Base-by-base conservation (phyloP, 106 monocot species). In the Dactylorhiza incarnata region DNA sequence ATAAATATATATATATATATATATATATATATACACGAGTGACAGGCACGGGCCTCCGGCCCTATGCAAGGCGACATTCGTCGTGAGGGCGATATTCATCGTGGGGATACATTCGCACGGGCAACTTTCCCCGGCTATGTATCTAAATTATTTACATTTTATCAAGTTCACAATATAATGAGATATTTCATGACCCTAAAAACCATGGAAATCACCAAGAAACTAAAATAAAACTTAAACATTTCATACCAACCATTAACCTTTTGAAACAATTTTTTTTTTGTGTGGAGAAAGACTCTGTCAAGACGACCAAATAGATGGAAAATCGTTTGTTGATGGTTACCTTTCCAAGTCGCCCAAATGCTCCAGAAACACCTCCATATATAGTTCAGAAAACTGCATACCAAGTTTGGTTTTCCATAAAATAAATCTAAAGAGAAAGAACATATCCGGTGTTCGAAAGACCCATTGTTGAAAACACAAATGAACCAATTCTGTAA, bases 321-420 rank as follows among this genome's bases (percentile, higher is more conserved):
- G 63, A 25, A 63, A 17, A 63, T 15, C 44, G 45, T 17, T 7
- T 16, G 7, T 16, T 68, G 45, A 68, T 45, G 68, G 22, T 37
- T 83, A 99, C 99, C 89, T 99, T 91, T 73, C 99, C 99, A 74
- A 99, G 94, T 73, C 94, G 88, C 15, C 82, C 88, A 88, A 94
- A 90, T 71, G 99, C 94, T 68, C 99, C 94, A 90, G 81, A 84
- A 75, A 94, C 75, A 78, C 99, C 99, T 75, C 99, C 99, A 83
- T 78, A 99, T 49, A 99, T 76, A 65, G 99, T 99, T 74, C 94
- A 99, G 75, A 87, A 99, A 75, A 99, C 80, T 72, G 94, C 74
- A 88, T 99, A 99, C 99, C 99, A 99, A 76, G 94, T 99, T 68
- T 99, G 94, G 70, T 94, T 99, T 56, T 99, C 99, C 99, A 94